phyloP scores from a whole-genome alignment of 139 green algal genomes.

The Pleodorina starrii region DNA sequence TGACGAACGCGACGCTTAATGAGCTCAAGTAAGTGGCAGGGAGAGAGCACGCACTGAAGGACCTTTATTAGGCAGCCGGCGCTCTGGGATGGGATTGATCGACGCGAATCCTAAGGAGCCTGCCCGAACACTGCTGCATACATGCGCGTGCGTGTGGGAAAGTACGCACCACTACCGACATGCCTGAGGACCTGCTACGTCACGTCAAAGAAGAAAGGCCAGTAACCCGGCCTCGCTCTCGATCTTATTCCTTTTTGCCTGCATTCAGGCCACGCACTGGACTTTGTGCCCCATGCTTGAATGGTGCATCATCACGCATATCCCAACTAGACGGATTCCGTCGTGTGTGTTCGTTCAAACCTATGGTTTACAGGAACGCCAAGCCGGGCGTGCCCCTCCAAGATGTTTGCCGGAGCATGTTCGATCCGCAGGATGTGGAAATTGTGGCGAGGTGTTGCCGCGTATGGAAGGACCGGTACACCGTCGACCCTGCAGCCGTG shows the following conservation, averaged over 20 bases:
- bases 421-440: constrained; percentile 13
- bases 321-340: background rate
- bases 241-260: too few species aligned
- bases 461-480: constrained; percentile 15
- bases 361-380: constrained; percentile 5
- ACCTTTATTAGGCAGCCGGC: background rate
- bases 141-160: background rate
- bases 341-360: background rate
- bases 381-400: background rate
- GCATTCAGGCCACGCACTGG: too few species aligned
- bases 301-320: too few species aligned
- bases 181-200: too few species aligned
- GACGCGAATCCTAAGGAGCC: background rate
- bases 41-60: too few species aligned
- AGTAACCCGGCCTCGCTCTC: too few species aligned
- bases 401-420: background rate
- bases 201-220: too few species aligned
- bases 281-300: too few species aligned
- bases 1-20: background rate
- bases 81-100: background rate
- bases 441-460: constrained; percentile 9
- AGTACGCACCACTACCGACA: too few species aligned
- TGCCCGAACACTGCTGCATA: background rate
- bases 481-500: background rate
- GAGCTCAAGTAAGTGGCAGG: constrained; percentile 24